Conservation (phyloP, 1,139 yeast genomes). For the Saccharomycopsis phalli region DNA sequence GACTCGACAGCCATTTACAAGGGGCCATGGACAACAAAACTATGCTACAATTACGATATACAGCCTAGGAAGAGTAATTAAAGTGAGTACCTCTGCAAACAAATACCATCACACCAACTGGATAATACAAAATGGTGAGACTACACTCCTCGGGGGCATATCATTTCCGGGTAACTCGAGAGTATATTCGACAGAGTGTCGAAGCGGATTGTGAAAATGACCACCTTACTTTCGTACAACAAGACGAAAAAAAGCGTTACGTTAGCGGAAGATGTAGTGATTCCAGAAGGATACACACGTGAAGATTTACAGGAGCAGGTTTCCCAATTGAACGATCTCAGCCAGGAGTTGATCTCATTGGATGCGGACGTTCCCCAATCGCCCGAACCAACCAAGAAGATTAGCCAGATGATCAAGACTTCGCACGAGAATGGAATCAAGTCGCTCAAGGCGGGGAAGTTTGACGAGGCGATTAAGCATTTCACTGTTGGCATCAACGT, state of each 20-base stretch:
- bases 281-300: neutral
- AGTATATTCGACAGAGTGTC: too few relatives aligned
- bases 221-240: slow-evolving; percentile 2
- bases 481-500: slow-evolving; percentile 73
- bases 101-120: too few relatives aligned
- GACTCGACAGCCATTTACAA: too few relatives aligned
- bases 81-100: too few relatives aligned
- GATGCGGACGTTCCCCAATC: slow-evolving; percentile 50
- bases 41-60: too few relatives aligned
- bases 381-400: slow-evolving; percentile 53
- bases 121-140: too few relatives aligned
- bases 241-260: slow-evolving; percentile 6
- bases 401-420: slow-evolving; percentile 61
- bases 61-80: too few relatives aligned
- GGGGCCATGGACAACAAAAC: too few relatives aligned
- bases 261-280: neutral
- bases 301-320: slow-evolving; percentile 41
- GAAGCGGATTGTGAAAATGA: too few relatives aligned
- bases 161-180: too few relatives aligned
- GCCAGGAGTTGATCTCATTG: slow-evolving; percentile 48
- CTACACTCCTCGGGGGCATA: too few relatives aligned
- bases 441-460: slow-evolving; percentile 52
- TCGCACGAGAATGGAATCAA: slow-evolving; percentile 66
- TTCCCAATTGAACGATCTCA: slow-evolving; percentile 54
- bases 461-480: slow-evolving; percentile 64